These are phyloP conservation scores for Leishmania tarentolae DNA, from an alignment of 208 protist species.

Conservation along the genomic window DNA sequence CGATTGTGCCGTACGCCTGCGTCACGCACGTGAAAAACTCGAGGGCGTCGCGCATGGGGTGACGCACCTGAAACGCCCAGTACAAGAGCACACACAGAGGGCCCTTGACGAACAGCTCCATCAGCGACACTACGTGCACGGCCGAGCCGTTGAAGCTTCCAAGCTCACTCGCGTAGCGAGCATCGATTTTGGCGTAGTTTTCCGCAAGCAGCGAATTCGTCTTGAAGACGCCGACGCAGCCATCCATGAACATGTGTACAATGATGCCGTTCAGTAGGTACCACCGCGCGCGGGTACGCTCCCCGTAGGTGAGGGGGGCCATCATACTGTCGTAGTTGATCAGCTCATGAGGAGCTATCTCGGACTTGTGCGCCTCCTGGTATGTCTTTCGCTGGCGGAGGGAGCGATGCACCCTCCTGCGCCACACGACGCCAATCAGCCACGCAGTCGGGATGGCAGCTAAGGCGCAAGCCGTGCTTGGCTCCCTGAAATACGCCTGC, in stretches of 20 bases:
- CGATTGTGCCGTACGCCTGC: constrained; percentile 67
- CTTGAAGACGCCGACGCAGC: constrained; percentile 71
- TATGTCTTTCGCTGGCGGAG: constrained; percentile 19
- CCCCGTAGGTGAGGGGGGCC: constrained; percentile 41
- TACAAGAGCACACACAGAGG: constrained; percentile 77
- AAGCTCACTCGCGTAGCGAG: constrained; percentile 50
- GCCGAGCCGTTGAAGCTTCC: constrained; percentile 49
- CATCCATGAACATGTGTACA: constrained; percentile 79
- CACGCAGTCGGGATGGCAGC: constrained; percentile 35
- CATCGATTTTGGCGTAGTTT: constrained; percentile 74
- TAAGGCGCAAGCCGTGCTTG: constrained; percentile 44
- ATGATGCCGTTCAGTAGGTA: constrained; percentile 81
- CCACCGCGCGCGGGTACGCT: constrained; percentile 71
- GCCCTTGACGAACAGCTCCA: constrained; percentile 63
- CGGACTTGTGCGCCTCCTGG: constrained; percentile 15
- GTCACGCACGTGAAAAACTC: constrained; percentile 77
- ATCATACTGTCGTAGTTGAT: constrained; percentile 38
- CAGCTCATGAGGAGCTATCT: constrained; percentile 7
- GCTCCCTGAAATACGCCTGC: constrained; percentile 56
- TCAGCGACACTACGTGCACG: constrained; percentile 67
- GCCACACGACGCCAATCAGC: constrained; percentile 32
- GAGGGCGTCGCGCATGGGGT: constrained; percentile 58
- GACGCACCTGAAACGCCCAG: constrained; percentile 49
- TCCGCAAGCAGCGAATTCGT: constrained; percentile 51
- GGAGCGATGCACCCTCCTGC: constrained; percentile 21